Base-by-base conservation (phyloP, 2,329 filamentous ascomycete genomes). In the Exophiala calicioides region DNA sequence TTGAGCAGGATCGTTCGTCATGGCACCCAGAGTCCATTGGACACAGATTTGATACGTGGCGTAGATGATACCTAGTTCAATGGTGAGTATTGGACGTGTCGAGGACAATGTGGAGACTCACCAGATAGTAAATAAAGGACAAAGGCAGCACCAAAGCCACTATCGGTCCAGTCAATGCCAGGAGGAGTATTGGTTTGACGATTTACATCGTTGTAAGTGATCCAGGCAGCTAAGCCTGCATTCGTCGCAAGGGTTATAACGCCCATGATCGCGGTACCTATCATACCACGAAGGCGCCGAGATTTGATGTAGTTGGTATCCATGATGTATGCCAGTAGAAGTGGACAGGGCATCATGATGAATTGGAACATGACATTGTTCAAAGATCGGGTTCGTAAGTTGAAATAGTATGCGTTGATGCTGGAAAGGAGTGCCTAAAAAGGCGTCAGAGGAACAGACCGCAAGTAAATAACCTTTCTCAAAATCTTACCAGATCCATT, bases 271-370 rank as follows among this genome's bases (percentile, higher is more conserved):
- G 37, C 19, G 7, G 40, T 44, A 26, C 52, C 55, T 8, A 54
- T 33, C 15, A 56, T 40, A 9, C 52, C 55, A n/a, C 48, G 36
- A 12, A 33, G 16, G 6, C 50, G 43, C 16, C 55, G 49, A 7
- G 47, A 52, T 20, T 48, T 51, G 30, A 54, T 50, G 24, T 62
- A 49, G 5, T 57, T 50, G 23, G 46, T 61, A 39, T 67, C 65
- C 8, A 61, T 60, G 3, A 64, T 16, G 35, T 59, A 66, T 1
- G 62, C 60, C 13, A 58, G 33, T 4, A 42, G 13, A 3, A 51
- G 16, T 2, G 53, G 42, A 23, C 35, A 34, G 7, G 47, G 47
- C 19, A 56, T 50, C 53, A 46, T 44, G 45, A 58, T 56, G 29
- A 56, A 44, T 13, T 56, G 33, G 33, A 54, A 56, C 16, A 52